These are phyloP conservation scores for Alternaria longipes DNA, from an alignment of 2,329 filamentous ascomycete species.

Conservation along the genomic window DNA sequence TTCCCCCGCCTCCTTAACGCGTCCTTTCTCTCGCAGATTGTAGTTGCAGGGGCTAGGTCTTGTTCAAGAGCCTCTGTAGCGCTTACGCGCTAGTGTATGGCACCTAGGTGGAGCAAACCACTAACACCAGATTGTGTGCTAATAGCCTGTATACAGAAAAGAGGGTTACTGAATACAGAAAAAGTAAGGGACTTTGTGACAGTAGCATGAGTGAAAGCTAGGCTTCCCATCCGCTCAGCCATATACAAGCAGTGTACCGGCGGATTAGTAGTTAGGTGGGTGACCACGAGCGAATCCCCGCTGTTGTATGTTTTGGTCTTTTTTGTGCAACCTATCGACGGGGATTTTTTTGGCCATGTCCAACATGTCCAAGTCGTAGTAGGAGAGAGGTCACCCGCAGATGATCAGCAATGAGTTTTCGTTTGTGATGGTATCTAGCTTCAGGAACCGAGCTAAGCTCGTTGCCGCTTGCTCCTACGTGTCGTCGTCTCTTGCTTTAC, in stretches of 20 bases:
- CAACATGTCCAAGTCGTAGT: neutral
- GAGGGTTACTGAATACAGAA: neutral
- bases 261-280: too few species aligned
- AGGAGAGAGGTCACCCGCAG: neutral
- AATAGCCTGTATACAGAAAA: neutral
- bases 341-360: neutral
- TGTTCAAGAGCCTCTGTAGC: neutral
- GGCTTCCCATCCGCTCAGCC: too few species aligned
- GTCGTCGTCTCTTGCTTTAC: conserved; percentile 8
- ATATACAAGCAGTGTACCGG: too few species aligned
- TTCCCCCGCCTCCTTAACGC: neutral
- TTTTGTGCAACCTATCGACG: neutral
- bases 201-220: neutral
- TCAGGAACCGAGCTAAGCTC: neutral
- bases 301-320: neutral
- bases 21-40: neutral
- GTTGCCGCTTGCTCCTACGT: conserved; percentile 13
- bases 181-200: neutral
- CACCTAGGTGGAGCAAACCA: neutral
- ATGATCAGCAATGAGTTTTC: neutral
- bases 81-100: neutral
- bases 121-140: neutral
- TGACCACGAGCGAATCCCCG: too few species aligned
- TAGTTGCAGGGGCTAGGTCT: neutral
- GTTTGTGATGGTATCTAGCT: neutral